Evolutionary conservation across 306 rosid species (phyloP), one percentile per base, ranked within the genome.

Genomic region (Gastrolobium villosum): DNA sequence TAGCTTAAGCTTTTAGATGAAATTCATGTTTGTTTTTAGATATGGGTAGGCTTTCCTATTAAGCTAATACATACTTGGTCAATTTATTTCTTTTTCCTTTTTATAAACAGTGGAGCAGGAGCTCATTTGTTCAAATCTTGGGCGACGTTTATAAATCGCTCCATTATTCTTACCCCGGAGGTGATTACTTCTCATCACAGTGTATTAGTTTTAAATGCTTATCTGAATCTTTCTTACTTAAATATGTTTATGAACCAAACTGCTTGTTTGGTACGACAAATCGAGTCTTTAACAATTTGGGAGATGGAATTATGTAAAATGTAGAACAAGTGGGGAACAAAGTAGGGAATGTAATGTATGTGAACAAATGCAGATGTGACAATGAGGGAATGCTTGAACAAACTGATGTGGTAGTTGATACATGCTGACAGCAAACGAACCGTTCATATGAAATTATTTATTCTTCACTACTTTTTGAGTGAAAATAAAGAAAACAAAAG

Each of bases 81-180:
- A 52, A 8, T 75, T 82, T 65, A 45, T 20, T 0, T 20, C 0
- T 20, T 20, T 20, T 20, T 20, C 1, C 0, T 52, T 84, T 81
- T 82, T 77, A n/a, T n/a, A n/a, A n/a, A n/a, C 90, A 95, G 98
- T 80, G 98, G 99, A 41, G 93, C 92, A 70, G 99, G 99, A 81
- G 98, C 99, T 86, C 96, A 93, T 85, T 84, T 95, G 75, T 95
- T 95, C 84, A 95, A 84, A 84, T 95, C 96, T 34, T 95, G 97
- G 99, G 90, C 89, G 41, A 90, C 88, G 1, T 89, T 83, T 83
- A 90, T 95, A 68, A 95, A 95, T 71, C 97, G 94, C 40, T 93
- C 99, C 39, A 91, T 95, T 57, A 86, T 95, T 84, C 93, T 95
- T 73, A 95, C 96, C 7, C 98, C 99, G 0, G 99, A 95, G 99